Evolutionary conservation across 2,329 filamentous ascomycete species (phyloP), one percentile per base, ranked within the genome.

Genomic region (Karstenula rhodostoma): DNA sequence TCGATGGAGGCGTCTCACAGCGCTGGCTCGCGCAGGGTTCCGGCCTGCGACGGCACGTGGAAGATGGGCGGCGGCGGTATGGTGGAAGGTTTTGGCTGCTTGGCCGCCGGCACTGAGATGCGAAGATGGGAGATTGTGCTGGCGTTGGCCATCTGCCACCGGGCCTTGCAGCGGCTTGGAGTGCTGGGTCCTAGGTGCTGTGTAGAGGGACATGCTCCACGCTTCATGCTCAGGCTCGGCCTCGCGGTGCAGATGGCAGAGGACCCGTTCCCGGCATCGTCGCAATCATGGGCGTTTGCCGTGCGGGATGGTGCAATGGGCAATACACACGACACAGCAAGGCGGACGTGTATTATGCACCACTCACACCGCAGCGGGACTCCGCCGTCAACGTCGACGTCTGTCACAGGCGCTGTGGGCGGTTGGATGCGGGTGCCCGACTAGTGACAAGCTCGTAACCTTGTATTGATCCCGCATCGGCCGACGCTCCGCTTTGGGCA

Each of bases 391-490:
- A 57, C 65, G 65, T 67, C 64, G 57, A 60, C 55, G 62, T 33
- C 56, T 57, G 60, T 63, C 58, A 61, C 63, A 62, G 58, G 59
- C 60, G 56, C 64, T 63, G 65, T 49, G 58, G 69, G 57, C 61
- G 56, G 68, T 64, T 64, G 71, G 67, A 66, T 65, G 69, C 61
- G 63, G 63, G 58, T 51, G 53, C 51, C 32, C 60, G 50, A 48
- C 70, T 73, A 73, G 67, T 57, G 53, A 50, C 65, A 61, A 65
- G 63, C 61, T 61, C 61, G 56, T 47, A 46, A 67, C 60, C 60
- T 63, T 65, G 60, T 35, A 25, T 40, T 42, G 51, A 67, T 62
- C 61, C 57, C 72, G 74, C 73, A 67, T 75, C 75, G 74, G 74
- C 47, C 60, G 61, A 70, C 62, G 63, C 63, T 47, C 73, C 71